A percentile compares a stretch with the other conserved stretches of the same genome.
phyloP scores from a whole-genome alignment of 1,284 basidiomycete genomes.

The Kwoniella shivajii region DNA sequence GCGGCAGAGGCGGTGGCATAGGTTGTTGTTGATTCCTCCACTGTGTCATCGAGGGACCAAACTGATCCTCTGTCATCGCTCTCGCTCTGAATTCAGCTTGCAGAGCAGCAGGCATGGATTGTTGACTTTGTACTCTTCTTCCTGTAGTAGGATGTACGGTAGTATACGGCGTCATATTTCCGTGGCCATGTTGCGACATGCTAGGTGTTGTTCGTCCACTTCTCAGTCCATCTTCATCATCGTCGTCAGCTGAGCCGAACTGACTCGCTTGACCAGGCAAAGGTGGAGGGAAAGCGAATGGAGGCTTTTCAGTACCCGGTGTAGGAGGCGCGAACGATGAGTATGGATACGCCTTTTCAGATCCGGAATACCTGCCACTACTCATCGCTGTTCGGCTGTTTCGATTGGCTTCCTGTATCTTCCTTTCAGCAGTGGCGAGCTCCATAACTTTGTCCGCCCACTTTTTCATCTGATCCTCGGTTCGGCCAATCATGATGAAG shows the following conservation, averaged over 20 bases:
- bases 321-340: conserved; percentile 47
- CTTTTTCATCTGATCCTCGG: conserved; percentile 87
- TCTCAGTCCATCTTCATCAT: conserved; percentile 32
- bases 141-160: conserved; percentile 52
- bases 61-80: conserved; percentile 72
- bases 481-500: conserved; percentile 89
- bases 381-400: conserved; percentile 45
- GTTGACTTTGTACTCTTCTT: conserved; percentile 61
- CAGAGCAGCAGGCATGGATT: conserved; percentile 62
- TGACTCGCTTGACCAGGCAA: conserved; percentile 20
- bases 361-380: conserved; percentile 31
- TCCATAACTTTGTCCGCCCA: conserved; percentile 90
- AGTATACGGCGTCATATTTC: conserved; percentile 30
- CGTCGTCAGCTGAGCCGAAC: conserved; percentile 28
- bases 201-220: conserved; percentile 52
- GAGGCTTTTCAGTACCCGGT: conserved; percentile 38
- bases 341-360: conserved; percentile 25
- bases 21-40: conserved; percentile 65
- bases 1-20: conserved; percentile 57
- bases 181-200: conserved; percentile 55
- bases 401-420: conserved; percentile 60
- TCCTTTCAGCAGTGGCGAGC: conserved; percentile 65
- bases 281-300: conserved; percentile 32
- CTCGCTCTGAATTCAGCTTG: conserved; percentile 59
- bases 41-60: conserved; percentile 65